These are phyloP conservation scores for Apiospora marii DNA, from an alignment of 2,329 filamentous ascomycete species.

Conservation along the genomic window DNA sequence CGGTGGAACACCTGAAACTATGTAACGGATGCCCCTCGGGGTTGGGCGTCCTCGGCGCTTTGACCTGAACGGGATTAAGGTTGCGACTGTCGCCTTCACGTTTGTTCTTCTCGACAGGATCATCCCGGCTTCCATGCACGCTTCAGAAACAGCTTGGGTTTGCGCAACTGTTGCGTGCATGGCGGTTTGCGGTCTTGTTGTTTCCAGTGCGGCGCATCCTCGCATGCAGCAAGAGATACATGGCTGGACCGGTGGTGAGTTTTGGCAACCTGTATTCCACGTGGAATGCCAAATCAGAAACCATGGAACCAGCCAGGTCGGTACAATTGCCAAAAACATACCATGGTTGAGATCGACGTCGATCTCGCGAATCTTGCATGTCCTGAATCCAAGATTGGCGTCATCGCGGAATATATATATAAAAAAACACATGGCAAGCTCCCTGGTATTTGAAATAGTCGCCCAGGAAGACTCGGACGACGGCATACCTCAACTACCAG, in stretches of 20 bases:
- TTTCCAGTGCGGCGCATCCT: neutral
- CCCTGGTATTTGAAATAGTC: neutral
- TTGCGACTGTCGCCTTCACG: conserved; percentile 6
- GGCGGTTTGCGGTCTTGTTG: neutral
- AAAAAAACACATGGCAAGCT: neutral
- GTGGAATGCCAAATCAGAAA: neutral
- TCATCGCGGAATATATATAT: neutral
- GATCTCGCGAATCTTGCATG: conserved; percentile 19
- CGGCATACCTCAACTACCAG: neutral
- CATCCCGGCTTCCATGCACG: neutral
- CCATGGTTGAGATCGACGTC: neutral
- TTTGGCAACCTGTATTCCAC: neutral
- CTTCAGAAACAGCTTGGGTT: neutral
- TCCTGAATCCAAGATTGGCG: neutral
- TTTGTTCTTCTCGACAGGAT: neutral
- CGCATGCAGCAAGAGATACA: neutral
- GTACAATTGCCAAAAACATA: conserved; percentile 12
- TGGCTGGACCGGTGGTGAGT: neutral
- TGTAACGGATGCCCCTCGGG: neutral
- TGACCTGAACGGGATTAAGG: conserved; percentile 1
- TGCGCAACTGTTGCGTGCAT: neutral
- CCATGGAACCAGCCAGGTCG: neutral
- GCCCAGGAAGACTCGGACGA: neutral
- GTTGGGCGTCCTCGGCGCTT: neutral
- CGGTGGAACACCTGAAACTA: conserved; percentile 4